Base-by-base conservation (phyloP, 176 grass and related monocot genomes). In the Oryza nivara region DNA sequence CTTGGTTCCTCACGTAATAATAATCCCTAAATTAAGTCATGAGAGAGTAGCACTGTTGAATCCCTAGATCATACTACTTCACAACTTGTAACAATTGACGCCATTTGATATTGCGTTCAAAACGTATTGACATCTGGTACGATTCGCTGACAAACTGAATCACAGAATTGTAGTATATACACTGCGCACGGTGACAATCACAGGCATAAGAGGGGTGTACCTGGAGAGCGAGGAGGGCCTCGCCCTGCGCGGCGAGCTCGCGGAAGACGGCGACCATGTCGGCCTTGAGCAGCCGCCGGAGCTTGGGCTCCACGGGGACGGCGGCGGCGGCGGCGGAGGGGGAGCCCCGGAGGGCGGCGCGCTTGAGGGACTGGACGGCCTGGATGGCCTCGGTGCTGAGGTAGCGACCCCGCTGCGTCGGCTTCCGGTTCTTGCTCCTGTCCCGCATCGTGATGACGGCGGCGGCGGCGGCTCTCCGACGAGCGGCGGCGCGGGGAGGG, bases 371-470 rank as follows among this genome's bases (percentile, higher is more conserved):
- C 77, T 95, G 95, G 68, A 95, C 95, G 26, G 80, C 89, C 73
- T 91, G 92, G 63, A 97, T 93, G 73, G 92, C 95, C 79, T 97
- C 95, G 14, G 63, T 91, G 82, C 95, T 97, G 69, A 98, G 92
- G 95, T 98, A 95, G 46, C 95, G 92, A 3, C 95, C 95, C 10
- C 92, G 88, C 80, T 95, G 92, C 16, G 87, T 93, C 34, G 92
- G 95, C 80, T 93, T 95, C 25, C 91, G 82, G 77, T 95, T 98
- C 89, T 98, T 98, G 91, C 92, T 88, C 65, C 92, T 82, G 80
- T 98, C 95, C 30, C 91, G 86, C 95, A 98, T 98, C 49, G 82
- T 88, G 79, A 88, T 87, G 61, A 78, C 46, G 80, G 81, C 80
- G 61, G 61, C 46, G 80, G 81, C 80, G 61, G 61, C 26, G 30